Percentiles rank a stretch among this genome's conserved stretches.
Evolutionary conservation across 257 asterid species (phyloP).

Genomic region (Eucommia ulmoides): DNA sequence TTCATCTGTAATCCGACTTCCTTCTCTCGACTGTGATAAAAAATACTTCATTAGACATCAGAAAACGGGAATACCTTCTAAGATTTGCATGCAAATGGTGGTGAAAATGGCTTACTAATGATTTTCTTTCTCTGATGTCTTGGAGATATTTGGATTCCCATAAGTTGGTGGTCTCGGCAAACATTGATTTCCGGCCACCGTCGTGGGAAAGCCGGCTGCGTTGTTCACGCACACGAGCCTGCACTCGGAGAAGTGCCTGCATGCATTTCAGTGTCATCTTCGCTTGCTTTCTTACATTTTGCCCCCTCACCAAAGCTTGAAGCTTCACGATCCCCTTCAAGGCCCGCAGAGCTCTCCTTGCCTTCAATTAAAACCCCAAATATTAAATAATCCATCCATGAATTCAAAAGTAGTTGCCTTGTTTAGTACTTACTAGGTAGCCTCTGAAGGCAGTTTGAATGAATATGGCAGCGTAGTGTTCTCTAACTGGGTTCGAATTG

Average conservation of each 20-base stretch:
- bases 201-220: conserved; percentile 74
- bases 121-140: conserved; percentile 43
- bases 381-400: not conserved
- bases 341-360: conserved; percentile 80
- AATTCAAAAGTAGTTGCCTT: not conserved
- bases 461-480: conserved; percentile 45
- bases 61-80: not conserved
- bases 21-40: conserved; percentile 46
- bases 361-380: conserved; percentile 23
- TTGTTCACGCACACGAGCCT: conserved; percentile 78
- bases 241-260: conserved; percentile 88
- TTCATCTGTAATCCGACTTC: conserved; percentile 46
- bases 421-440: conserved; percentile 31
- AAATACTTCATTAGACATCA: not conserved
- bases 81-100: not conserved
- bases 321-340: conserved; percentile 85
- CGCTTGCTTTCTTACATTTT: conserved; percentile 80
- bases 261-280: conserved; percentile 80
- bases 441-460: conserved; percentile 86
- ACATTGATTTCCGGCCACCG: conserved; percentile 64
- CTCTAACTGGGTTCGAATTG: conserved; percentile 18
- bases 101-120: conserved; percentile 34
- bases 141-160: conserved; percentile 58
- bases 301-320: conserved; percentile 90
- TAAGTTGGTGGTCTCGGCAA: conserved; percentile 46